phyloP scores from a whole-genome alignment of 2,329 filamentous ascomycete species.

The Neobulgaria alba region DNA sequence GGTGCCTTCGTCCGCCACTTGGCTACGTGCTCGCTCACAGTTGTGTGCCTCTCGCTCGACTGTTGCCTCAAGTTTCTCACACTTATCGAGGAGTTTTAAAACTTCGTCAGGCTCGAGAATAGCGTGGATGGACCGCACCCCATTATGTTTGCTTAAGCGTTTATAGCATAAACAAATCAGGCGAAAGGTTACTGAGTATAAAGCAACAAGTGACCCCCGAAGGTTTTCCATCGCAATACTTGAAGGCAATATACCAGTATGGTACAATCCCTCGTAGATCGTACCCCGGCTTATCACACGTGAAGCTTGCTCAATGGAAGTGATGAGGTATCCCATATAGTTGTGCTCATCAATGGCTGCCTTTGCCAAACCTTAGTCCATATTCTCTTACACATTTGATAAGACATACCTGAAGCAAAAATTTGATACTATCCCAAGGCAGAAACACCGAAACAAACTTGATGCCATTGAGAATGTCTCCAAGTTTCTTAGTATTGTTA shows the following conservation, averaged over 20 bases:
- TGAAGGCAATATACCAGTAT: not conserved
- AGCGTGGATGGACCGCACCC: slow-evolving; percentile 7
- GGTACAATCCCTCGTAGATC: slow-evolving; percentile 19
- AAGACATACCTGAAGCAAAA: no score
- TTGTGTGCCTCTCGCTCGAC: slow-evolving; percentile 8
- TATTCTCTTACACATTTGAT: no score
- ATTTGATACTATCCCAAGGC: no score
- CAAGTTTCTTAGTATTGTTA: no score
- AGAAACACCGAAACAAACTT: no score
- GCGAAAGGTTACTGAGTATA: slow-evolving; percentile 15
- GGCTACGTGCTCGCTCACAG: slow-evolving; percentile 7
- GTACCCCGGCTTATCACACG: slow-evolving; percentile 16
- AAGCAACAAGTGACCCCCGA: slow-evolving; percentile 8
- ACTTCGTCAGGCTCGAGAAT: slow-evolving; percentile 2
- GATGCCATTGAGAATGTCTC: no score
- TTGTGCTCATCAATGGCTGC: slow-evolving; percentile 4
- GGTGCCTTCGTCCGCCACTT: slow-evolving; percentile 1
- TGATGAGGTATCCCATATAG: slow-evolving; percentile 12
- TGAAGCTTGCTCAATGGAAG: slow-evolving; percentile 13
- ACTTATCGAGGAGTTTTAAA: slow-evolving; percentile 3
- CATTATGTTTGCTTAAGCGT: slow-evolving; percentile 3
- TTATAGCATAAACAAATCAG: slow-evolving; percentile 9
- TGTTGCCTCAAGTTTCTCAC: slow-evolving; percentile 7
- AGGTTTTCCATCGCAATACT: slow-evolving; percentile 4
- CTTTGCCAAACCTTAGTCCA: slow-evolving; percentile 1